A percentile compares a stretch with the other conserved stretches of the same genome.
Evolutionary conservation across 1,284 basidiomycete genomes (phyloP).

Genomic region (Trametes hirsuta): DNA sequence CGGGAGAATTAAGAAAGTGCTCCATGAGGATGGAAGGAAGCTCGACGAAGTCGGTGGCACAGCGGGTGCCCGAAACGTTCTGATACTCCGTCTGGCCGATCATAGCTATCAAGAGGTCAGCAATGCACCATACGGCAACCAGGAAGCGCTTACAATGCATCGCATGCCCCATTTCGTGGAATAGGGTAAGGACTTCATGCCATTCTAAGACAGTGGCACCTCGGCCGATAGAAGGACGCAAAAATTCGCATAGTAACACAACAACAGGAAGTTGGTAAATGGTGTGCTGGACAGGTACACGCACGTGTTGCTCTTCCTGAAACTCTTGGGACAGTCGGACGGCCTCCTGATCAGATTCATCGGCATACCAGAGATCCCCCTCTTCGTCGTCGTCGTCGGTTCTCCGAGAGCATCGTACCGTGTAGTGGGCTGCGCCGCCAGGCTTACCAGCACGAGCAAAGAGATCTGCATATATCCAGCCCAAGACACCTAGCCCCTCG

Average conservation of each 20-base stretch:
- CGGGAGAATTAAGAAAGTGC: conserved; percentile 87
- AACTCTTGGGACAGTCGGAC: conserved; percentile 57
- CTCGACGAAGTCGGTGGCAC: conserved; percentile 98
- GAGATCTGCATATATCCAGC: conserved; percentile 94
- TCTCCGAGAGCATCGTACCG: conserved; percentile 91
- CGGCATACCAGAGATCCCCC: conserved; percentile 60
- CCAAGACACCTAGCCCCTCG: conserved; percentile 84
- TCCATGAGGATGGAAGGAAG: conserved; percentile 99
- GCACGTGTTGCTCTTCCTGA: conserved; percentile 60
- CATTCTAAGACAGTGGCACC: conserved; percentile 83
- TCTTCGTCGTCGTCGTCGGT: conserved; percentile 87
- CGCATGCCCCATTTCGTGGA: conserved; percentile 99
- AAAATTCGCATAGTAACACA: conserved; percentile 91
- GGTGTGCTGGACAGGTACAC: conserved; percentile 63
- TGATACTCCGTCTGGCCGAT: conserved; percentile 97
- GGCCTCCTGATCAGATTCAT: conserved; percentile 38
- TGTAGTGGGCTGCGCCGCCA: conserved; percentile 94
- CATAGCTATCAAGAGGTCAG: conserved; percentile 73
- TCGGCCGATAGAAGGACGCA: conserved; percentile 59
- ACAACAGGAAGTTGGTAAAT: conserved; percentile 90
- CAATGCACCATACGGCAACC: conserved; percentile 11
- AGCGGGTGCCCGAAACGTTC: conserved; percentile 98
- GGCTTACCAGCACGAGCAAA: conserved; percentile 88
- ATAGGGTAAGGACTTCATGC: conserved; percentile 94
- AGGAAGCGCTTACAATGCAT: conserved; percentile 87